phyloP scores from a whole-genome alignment of 306 rosid species.

The Senna tora region DNA sequence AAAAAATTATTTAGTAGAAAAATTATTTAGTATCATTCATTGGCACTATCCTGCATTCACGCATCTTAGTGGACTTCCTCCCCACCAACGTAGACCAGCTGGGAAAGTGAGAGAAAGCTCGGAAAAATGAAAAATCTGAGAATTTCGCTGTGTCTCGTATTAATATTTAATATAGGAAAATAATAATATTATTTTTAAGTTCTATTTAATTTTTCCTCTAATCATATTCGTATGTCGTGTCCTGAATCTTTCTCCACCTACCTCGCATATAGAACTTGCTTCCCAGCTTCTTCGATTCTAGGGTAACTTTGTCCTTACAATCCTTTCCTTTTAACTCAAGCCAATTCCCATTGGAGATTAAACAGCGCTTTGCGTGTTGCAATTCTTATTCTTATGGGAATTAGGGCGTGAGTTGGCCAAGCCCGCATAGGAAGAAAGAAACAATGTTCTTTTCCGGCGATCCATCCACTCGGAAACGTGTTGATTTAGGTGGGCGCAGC shows the following conservation, averaged over 20 bases:
- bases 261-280: neutral
- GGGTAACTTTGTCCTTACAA: constrained; percentile 32
- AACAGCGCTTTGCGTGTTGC: constrained; percentile 14
- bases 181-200: neutral
- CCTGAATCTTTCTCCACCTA: constrained; percentile 21
- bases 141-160: neutral
- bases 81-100: neutral
- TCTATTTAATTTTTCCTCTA: neutral
- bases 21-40: neutral
- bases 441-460: constrained; percentile 91
- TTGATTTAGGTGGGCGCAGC: constrained; percentile 94
- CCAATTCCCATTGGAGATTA: constrained; percentile 24
- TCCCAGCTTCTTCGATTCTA: constrained; percentile 34
- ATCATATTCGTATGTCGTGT: neutral
- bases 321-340: constrained; percentile 23
- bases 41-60: neutral
- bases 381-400: neutral
- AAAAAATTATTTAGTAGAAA: too few relatives aligned
- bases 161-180: neutral
- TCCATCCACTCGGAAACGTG: constrained; percentile 90
- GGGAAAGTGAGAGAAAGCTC: neutral
- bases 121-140: constrained; percentile 16
- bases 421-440: constrained; percentile 27
- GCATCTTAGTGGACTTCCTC: neutral
- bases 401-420: constrained; percentile 44